These are phyloP conservation scores for Lecanosticta acicola DNA, from an alignment of 2,329 filamentous ascomycete species.

Conservation along the genomic window DNA sequence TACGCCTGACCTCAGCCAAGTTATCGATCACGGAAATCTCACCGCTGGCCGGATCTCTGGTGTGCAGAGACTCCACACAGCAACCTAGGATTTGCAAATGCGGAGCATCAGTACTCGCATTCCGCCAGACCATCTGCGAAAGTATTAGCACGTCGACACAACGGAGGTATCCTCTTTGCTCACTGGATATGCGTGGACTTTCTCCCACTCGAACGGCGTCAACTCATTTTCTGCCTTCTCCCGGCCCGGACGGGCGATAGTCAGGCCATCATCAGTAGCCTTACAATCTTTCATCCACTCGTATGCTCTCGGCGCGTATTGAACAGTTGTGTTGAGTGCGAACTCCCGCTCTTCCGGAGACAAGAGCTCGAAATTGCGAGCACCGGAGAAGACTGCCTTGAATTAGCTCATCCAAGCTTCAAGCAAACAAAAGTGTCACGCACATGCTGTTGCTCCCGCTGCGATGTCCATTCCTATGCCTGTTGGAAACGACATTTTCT, in stretches of 20 bases:
- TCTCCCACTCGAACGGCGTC: conserved; percentile 17
- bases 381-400: conserved; percentile 25
- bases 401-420: background rate
- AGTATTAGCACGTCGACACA: background rate
- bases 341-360: conserved; percentile 24
- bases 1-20: conserved; percentile 21
- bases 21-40: conserved; percentile 15
- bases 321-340: conserved; percentile 28
- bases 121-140: conserved; percentile 12
- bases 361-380: conserved; percentile 24
- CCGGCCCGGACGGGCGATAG: conserved; percentile 18
- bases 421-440: background rate
- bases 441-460: conserved; percentile 26
- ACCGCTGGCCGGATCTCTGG: conserved; percentile 19
- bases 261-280: conserved; percentile 27
- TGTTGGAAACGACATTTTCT: conserved; percentile 22
- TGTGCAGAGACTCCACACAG: conserved; percentile 21
- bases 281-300: conserved; percentile 30
- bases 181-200: conserved; percentile 26
- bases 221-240: conserved; percentile 19
- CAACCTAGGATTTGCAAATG: conserved; percentile 26
- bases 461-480: conserved; percentile 16
- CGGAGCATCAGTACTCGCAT: conserved; percentile 11
- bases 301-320: conserved; percentile 28
- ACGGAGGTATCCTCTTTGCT: background rate